Evolutionary conservation across 805 yeast genomes (phyloP).

Genomic region (Wickerhamomyces queroliae): DNA sequence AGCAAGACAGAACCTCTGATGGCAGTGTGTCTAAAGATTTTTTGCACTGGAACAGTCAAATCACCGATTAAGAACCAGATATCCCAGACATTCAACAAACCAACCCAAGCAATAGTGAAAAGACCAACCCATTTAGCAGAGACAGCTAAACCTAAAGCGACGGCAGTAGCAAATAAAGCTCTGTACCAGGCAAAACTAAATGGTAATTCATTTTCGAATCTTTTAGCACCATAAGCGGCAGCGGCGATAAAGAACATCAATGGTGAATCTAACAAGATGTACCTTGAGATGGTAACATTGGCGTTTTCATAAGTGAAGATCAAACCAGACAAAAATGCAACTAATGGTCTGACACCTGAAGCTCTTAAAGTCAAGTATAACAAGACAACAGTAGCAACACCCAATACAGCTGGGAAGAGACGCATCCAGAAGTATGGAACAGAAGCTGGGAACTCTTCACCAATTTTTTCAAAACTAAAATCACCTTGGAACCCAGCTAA

Average conservation of each 20-base stretch:
- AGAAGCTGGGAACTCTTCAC: slow-evolving; percentile 50
- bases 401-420: slow-evolving; percentile 59
- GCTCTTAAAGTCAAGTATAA: slow-evolving; percentile 63
- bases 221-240: slow-evolving; percentile 58
- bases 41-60: slow-evolving; percentile 40
- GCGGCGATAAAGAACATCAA: slow-evolving; percentile 73
- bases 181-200: slow-evolving; percentile 51
- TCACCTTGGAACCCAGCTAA: slow-evolving; percentile 69
- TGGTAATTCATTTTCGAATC: slow-evolving; percentile 61
- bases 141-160: slow-evolving; percentile 67
- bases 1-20: slow-evolving; percentile 49
- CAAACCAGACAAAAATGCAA: slow-evolving; percentile 52
- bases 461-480: slow-evolving; percentile 63
- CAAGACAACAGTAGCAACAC: slow-evolving; percentile 61
- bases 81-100: slow-evolving; percentile 51
- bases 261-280: slow-evolving; percentile 72
- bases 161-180: slow-evolving; percentile 56
- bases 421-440: slow-evolving; percentile 68
- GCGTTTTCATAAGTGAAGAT: slow-evolving; percentile 63
- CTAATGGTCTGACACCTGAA: slow-evolving; percentile 63
- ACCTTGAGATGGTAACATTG: slow-evolving; percentile 64
- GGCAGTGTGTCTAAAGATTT: slow-evolving; percentile 40
- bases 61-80: slow-evolving; percentile 75
- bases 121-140: slow-evolving; percentile 84
- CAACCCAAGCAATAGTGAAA: slow-evolving; percentile 77